phyloP scores from a whole-genome alignment of 805 yeast genomes.

The Candida alai region DNA sequence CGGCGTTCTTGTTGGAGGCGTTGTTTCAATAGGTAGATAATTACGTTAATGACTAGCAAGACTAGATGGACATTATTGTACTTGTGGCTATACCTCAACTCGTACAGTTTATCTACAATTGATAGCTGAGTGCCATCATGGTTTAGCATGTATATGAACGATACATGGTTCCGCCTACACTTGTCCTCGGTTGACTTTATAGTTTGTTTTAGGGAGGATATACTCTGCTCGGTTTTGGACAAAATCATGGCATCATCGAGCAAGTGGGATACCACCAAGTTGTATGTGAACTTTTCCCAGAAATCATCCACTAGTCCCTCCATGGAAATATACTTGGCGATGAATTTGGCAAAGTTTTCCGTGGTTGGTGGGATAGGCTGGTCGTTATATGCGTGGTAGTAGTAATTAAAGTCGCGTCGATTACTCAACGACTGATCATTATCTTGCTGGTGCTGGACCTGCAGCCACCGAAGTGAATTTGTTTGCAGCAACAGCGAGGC shows the following conservation, averaged over 20 bases:
- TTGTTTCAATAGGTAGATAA: slow-evolving; percentile 27
- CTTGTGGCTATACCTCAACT: slow-evolving; percentile 9
- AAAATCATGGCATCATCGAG: slow-evolving; percentile 39
- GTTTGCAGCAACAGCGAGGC: slow-evolving; percentile 1
- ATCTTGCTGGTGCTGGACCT: not conserved
- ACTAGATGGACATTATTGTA: slow-evolving; percentile 14
- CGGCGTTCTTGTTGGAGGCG: not conserved
- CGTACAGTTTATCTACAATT: slow-evolving; percentile 6
- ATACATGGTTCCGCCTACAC: not conserved
- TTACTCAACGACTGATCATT: slow-evolving; percentile 2
- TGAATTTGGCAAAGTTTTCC: slow-evolving; percentile 20
- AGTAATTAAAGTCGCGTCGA: slow-evolving; percentile 3
- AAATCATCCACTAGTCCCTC: slow-evolving; percentile 17
- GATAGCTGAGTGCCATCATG: slow-evolving; percentile 20
- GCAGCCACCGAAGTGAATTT: not conserved
- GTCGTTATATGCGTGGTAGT: slow-evolving; percentile 1
- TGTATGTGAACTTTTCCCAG: slow-evolving; percentile 41
- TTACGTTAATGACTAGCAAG: slow-evolving; percentile 20
- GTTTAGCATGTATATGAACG: slow-evolving; percentile 7
- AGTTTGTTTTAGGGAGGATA: slow-evolving; percentile 14
- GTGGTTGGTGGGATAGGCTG: slow-evolving; percentile 10
- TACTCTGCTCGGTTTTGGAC: slow-evolving; percentile 39
- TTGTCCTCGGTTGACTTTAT: not conserved
- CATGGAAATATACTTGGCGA: slow-evolving; percentile 25
- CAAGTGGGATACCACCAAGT: slow-evolving; percentile 33